A percentile compares a stretch with the other conserved stretches of the same genome.
phyloP scores from a whole-genome alignment of 495 filamentous ascomycete species.

The Lentithecium fluviatile region DNA sequence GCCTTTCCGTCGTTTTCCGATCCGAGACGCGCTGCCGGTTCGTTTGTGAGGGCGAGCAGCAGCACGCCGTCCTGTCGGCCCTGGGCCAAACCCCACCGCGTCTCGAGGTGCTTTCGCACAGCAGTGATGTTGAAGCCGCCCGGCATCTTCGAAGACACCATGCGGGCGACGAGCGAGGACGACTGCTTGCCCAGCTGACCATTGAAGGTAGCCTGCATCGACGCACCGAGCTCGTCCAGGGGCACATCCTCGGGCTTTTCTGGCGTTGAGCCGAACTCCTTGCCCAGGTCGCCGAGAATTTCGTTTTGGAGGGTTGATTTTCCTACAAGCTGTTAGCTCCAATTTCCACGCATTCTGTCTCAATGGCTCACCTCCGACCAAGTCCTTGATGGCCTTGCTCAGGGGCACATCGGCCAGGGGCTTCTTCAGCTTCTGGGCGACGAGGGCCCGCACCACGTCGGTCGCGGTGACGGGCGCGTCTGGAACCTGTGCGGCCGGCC shows the following conservation, averaged over 20 bases:
- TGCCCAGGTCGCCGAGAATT: conserved; percentile 91
- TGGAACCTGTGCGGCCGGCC: conserved; percentile 83
- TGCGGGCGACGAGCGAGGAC: conserved; percentile 83
- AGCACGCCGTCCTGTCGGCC: conserved; percentile 92
- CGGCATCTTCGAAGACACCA: conserved; percentile 99
- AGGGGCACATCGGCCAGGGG: conserved; percentile 81
- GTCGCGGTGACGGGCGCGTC: conserved; percentile 84
- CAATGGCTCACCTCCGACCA: conserved; percentile 81
- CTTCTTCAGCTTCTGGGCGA: conserved; percentile 99
- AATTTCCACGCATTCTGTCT: neutral
- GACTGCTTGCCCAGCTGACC: conserved; percentile 97
- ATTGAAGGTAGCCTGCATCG: conserved; percentile 98
- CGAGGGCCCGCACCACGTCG: conserved; percentile 83
- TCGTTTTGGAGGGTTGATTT: conserved; percentile 98
- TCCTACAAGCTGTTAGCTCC: conserved; percentile 50
- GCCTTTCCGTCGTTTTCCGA: conserved; percentile 88
- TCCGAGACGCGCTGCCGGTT: conserved; percentile 82
- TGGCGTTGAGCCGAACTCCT: conserved; percentile 96
- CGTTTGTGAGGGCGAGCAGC: conserved; percentile 85
- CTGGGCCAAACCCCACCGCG: conserved; percentile 82
- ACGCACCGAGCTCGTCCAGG: conserved; percentile 87
- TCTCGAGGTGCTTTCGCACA: conserved; percentile 90
- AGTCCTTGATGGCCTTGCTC: conserved; percentile 96
- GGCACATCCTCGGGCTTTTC: conserved; percentile 98
- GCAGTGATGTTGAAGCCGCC: conserved; percentile 98